Conservation (phyloP, 2,329 filamentous ascomycete genomes). For the Colletotrichum phormii region DNA sequence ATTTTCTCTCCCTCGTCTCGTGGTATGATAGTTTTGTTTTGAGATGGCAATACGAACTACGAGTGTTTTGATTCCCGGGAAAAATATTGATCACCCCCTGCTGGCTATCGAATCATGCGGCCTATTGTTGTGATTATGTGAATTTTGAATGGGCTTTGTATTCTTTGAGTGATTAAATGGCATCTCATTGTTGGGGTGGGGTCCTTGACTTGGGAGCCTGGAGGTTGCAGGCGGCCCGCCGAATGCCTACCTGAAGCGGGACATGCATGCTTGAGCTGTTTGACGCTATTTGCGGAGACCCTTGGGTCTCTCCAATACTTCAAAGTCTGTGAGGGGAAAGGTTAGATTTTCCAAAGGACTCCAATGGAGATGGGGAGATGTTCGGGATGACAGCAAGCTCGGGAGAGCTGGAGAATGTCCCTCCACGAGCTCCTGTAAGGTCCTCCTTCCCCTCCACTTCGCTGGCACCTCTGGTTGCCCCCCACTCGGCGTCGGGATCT, state of each 20-base stretch:
- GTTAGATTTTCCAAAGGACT: no score
- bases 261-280: no score
- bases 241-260: neutral
- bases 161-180: neutral
- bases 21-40: slow-evolving; percentile 24
- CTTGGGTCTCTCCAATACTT: neutral
- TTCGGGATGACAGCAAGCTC: neutral
- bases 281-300: no score
- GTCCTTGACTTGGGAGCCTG: neutral
- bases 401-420: neutral
- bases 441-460: neutral
- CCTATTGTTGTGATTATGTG: neutral
- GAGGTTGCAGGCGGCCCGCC: neutral
- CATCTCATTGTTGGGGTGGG: neutral
- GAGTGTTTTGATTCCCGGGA: slow-evolving; percentile 26
- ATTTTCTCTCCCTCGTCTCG: neutral
- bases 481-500: neutral
- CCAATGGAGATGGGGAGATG: neutral
- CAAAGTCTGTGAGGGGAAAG: neutral
- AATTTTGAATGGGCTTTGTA: neutral
- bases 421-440: no score
- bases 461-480: no score
- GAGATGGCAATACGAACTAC: slow-evolving; percentile 13
- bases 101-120: neutral
- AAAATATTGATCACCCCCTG: neutral